Percentiles rank a stretch among this genome's conserved stretches.
Evolutionary conservation across 441 rosid species (phyloP).

Genomic region (Populus trichocarpa): DNA sequence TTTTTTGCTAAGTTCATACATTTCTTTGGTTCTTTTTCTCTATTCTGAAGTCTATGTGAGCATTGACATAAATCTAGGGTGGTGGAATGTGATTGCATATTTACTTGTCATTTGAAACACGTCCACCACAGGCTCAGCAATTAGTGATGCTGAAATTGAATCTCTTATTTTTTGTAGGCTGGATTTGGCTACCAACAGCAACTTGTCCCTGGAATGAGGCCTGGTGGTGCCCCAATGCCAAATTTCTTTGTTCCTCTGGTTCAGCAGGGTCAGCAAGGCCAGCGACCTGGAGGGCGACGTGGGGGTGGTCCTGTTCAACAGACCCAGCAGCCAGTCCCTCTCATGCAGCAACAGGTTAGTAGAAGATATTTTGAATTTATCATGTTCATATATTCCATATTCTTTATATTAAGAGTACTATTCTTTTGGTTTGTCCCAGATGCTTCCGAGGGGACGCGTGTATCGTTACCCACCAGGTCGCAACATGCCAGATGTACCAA

Average conservation of each 20-base stretch:
- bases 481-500: slow-evolving; percentile 39
- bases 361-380: not conserved
- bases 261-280: slow-evolving; percentile 61
- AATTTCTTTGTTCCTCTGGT: slow-evolving; percentile 64
- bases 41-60: not conserved
- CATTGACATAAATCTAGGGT: not conserved
- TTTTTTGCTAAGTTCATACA: not conserved
- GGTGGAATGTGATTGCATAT: not conserved
- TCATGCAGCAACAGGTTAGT: slow-evolving; percentile 54
- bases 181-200: slow-evolving; percentile 82
- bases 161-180: slow-evolving; percentile 27
- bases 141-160: not conserved
- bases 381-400: slow-evolving; percentile 31
- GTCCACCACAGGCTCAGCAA: not conserved
- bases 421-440: slow-evolving; percentile 7
- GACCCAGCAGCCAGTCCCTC: slow-evolving; percentile 57
- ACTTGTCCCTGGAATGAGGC: slow-evolving; percentile 81
- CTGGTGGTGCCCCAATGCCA: slow-evolving; percentile 65
- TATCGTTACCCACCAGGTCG: slow-evolving; percentile 72
- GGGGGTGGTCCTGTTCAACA: slow-evolving; percentile 52
- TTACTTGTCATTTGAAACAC: not conserved
- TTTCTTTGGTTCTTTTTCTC: not conserved
- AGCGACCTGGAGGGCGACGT: slow-evolving; percentile 66
- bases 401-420: not conserved
- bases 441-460: slow-evolving; percentile 75